Conservation (phyloP, 2,329 filamentous ascomycete species). For the Fusarium sororula region DNA sequence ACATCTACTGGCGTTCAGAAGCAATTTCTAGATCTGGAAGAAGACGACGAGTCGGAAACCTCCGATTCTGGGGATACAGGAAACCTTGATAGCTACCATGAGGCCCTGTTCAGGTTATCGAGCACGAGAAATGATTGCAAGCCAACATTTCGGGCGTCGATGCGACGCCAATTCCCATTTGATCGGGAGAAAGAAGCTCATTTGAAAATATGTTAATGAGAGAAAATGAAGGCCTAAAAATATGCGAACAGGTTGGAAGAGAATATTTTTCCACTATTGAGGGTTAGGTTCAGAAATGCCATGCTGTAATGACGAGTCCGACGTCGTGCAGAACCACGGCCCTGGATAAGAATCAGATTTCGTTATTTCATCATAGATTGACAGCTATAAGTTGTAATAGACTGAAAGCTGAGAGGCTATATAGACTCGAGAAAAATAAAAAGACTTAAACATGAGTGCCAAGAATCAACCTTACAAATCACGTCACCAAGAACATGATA, state of each 20-base stretch:
- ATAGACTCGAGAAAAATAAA: no score
- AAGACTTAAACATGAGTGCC: neutral
- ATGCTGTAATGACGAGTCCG: neutral
- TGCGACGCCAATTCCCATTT: neutral
- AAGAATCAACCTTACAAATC: neutral
- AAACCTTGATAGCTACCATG: neutral
- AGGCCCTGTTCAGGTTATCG: neutral
- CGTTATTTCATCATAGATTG: rapidly evolving
- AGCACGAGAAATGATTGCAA: neutral
- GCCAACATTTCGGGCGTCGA: neutral
- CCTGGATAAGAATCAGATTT: neutral
- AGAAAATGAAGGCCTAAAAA: rapidly evolving
- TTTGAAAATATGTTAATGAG: neutral
- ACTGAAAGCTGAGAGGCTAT: rapidly evolving
- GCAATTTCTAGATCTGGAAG: neutral
- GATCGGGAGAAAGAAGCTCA: neutral
- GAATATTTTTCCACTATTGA: no score
- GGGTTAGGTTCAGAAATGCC: neutral
- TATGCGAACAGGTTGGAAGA: no score
- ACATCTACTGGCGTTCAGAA: neutral
- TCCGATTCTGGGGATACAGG: neutral
- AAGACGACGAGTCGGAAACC: neutral
- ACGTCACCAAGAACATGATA: neutral
- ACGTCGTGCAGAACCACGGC: neutral
- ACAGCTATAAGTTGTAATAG: rapidly evolving